Percentiles rank a stretch among this genome's conserved stretches.
Evolutionary conservation across 2,329 filamentous ascomycete species (phyloP).

Genomic region (Penicillium janthinellum): DNA sequence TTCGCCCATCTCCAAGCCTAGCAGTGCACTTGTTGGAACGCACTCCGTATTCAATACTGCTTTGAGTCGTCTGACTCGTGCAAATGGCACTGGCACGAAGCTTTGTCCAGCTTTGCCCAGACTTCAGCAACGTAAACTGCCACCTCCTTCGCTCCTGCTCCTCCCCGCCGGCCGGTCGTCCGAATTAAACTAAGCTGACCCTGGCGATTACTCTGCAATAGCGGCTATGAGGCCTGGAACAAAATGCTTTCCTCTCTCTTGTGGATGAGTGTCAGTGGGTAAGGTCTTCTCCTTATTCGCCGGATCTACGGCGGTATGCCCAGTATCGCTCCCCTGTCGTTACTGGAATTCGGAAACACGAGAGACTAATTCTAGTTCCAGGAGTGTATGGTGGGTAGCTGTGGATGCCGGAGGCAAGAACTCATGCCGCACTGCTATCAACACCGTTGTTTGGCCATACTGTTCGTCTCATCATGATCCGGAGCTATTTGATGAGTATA

Average conservation of each 20-base stretch:
- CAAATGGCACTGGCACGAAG: background rate
- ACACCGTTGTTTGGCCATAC: background rate
- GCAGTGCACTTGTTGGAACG: background rate
- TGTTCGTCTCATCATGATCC: background rate
- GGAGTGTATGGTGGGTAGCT: slow-evolving; percentile 1
- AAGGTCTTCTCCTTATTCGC: background rate
- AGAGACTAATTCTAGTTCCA: background rate
- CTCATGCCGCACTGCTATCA: background rate
- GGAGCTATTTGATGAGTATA: background rate
- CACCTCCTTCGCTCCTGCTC: background rate
- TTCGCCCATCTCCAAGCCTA: background rate
- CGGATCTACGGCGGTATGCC: slow-evolving; percentile 1
- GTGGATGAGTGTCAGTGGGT: background rate
- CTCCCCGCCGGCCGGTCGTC: background rate
- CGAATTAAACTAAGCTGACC: background rate
- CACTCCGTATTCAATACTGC: background rate
- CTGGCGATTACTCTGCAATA: slow-evolving; percentile 10
- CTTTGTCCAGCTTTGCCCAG: background rate
- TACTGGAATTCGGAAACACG: slow-evolving; percentile 4
- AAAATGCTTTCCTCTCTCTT: background rate
- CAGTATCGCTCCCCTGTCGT: background rate
- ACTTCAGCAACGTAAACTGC: background rate
- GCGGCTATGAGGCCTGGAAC: slow-evolving; percentile 5
- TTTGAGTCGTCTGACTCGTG: background rate
- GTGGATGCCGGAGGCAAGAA: slow-evolving; percentile 3